Conservation (phyloP, 805 yeast species). For the Saccharomycopsis olivae region DNA sequence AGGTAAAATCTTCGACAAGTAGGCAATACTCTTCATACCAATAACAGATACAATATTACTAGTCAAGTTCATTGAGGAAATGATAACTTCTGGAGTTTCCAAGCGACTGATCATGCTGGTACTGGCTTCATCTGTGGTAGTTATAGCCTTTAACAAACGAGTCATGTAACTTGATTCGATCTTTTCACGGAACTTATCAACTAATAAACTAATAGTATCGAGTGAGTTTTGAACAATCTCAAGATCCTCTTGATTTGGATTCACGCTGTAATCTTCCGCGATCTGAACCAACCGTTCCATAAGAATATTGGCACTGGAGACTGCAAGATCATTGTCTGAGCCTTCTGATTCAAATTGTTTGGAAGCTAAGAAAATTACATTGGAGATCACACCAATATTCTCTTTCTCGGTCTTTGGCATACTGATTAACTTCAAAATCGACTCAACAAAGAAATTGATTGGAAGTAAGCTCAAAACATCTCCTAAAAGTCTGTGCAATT, state of each 20-base stretch:
- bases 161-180: conserved; percentile 38
- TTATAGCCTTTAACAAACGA: conserved; percentile 38
- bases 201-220: conserved; percentile 53
- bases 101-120: conserved; percentile 40
- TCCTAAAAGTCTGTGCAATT: conserved; percentile 46
- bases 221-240: conserved; percentile 59
- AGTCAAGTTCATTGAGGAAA: conserved; percentile 66
- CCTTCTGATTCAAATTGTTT: conserved; percentile 63
- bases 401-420: conserved; percentile 23
- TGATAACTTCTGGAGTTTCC: conserved; percentile 47
- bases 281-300: conserved; percentile 41
- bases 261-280: conserved; percentile 17
- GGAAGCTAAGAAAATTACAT: conserved; percentile 50
- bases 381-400: conserved; percentile 35
- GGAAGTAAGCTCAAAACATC: conserved; percentile 65
- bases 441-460: conserved; percentile 54
- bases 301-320: conserved; percentile 35
- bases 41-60: conserved; percentile 58
- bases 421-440: conserved; percentile 37
- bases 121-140: conserved; percentile 17
- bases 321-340: conserved; percentile 31
- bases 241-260: conserved; percentile 21
- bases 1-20: conserved; percentile 75
- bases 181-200: conserved; percentile 49
- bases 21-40: conserved; percentile 81